Conservation (phyloP, 2,329 filamentous ascomycete species). For the Mycogone perniciosa region DNA sequence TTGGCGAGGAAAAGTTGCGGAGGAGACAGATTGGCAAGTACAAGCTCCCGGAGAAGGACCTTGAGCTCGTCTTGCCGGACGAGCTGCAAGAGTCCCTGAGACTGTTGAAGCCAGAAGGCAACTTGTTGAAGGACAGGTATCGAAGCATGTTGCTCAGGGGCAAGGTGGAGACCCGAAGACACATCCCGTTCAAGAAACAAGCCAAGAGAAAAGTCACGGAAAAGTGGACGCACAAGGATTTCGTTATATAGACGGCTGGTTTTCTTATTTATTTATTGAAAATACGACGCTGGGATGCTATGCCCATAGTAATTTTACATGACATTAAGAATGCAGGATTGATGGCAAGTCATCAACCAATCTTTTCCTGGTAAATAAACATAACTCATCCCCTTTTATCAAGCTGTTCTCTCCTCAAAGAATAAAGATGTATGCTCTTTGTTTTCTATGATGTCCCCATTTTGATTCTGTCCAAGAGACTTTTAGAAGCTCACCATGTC, state of each 20-base stretch:
- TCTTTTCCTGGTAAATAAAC: too few species aligned
- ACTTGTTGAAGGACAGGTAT: constrained; percentile 86
- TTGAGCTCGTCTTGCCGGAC: constrained; percentile 77
- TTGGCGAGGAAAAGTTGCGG: constrained; percentile 58
- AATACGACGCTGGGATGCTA: too few species aligned
- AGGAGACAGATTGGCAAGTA: constrained; percentile 68
- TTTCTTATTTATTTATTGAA: background rate
- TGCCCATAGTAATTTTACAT: background rate
- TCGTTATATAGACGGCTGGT: constrained; percentile 35
- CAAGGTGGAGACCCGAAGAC: constrained; percentile 77
- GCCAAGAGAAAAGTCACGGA: constrained; percentile 75
- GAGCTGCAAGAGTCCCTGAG: constrained; percentile 77
- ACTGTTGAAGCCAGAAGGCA: constrained; percentile 89
- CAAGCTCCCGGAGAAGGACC: constrained; percentile 67
- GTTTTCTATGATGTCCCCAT: too few species aligned
- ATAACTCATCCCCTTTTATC: too few species aligned
- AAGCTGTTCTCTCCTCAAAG: too few species aligned
- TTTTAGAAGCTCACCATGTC: constrained; percentile 48
- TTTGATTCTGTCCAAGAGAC: background rate
- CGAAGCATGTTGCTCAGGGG: constrained; percentile 81
- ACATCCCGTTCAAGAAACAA: constrained; percentile 75
- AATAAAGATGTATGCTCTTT: too few species aligned
- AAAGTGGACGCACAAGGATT: constrained; percentile 99
- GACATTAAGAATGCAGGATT: background rate
- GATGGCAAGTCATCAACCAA: too few species aligned